Conservation (phyloP, 371 early-diverging fungal species). For the Smittium mucronatum region DNA sequence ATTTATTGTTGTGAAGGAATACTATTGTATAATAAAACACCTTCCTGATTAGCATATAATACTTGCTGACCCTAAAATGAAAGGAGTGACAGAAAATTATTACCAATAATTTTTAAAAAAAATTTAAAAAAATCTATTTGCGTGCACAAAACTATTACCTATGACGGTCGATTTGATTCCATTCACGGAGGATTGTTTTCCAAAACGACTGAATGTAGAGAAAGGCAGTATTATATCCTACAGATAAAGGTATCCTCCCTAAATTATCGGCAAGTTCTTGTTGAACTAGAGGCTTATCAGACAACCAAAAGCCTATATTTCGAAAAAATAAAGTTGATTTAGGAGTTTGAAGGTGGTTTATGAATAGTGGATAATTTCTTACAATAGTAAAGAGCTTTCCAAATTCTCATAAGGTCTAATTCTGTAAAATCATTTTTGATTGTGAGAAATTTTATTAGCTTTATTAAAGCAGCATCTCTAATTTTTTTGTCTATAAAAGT, state of each 20-base stretch:
- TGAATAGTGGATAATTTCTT: conserved; percentile 21
- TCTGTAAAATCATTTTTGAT: conserved; percentile 42
- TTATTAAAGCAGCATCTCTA: conserved; percentile 67
- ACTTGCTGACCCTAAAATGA: conserved; percentile 65
- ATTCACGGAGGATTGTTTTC: conserved; percentile 66
- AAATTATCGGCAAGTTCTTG: conserved; percentile 71
- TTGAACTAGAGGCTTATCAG: conserved; percentile 84
- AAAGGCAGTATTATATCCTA: conserved; percentile 42
- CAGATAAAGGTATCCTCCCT: conserved; percentile 44
- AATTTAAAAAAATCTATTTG: background rate
- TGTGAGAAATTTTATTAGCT: conserved; percentile 47
- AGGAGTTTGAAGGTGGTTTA: background rate
- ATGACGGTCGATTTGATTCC: conserved; percentile 77
- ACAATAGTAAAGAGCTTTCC: conserved; percentile 92
- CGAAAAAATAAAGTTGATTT: background rate
- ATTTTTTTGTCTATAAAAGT: conserved; percentile 54
- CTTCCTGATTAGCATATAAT: conserved; percentile 62
- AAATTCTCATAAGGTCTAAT: conserved; percentile 65
- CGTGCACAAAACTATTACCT: conserved; percentile 33
- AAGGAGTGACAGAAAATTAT: too few relatives aligned
- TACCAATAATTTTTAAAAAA: too few relatives aligned
- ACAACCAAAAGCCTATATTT: conserved; percentile 78
- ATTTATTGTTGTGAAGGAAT: conserved; percentile 48
- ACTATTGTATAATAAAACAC: conserved; percentile 53
- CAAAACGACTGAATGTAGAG: conserved; percentile 66